Conservation (phyloP, 2,329 filamentous ascomycete genomes). For the Fusarium cicatricum region DNA sequence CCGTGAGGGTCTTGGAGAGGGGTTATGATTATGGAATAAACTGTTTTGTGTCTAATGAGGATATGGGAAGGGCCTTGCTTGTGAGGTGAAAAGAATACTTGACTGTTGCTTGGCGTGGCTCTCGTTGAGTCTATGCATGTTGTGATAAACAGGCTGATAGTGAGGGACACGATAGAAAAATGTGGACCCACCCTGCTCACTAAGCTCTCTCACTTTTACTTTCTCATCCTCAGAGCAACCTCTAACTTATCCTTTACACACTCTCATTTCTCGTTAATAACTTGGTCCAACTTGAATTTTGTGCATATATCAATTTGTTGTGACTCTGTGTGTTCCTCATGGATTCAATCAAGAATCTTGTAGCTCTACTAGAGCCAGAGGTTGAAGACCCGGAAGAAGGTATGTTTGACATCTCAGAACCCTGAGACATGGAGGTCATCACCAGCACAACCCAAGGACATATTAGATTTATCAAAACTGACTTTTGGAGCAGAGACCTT, state of each 20-base stretch:
- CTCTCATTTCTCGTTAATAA: no score
- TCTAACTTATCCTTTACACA: not conserved
- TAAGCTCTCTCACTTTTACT: no score
- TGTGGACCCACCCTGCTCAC: no score
- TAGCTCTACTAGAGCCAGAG: conserved; percentile 51
- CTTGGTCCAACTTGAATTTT: no score
- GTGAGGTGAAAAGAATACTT: not conserved
- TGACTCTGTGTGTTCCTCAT: conserved; percentile 1
- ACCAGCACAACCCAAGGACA: not conserved
- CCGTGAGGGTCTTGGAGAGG: conserved; percentile 30
- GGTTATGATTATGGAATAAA: conserved; percentile 39
- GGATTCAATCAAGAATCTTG: conserved; percentile 35
- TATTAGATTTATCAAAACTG: not conserved
- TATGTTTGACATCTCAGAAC: conserved; percentile 19
- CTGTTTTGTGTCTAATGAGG: conserved; percentile 24
- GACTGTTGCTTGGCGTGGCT: no score
- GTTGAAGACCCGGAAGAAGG: conserved; percentile 61
- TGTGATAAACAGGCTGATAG: no score
- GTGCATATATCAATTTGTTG: no score
- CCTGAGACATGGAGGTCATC: not conserved
- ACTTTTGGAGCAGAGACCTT: conserved; percentile 75
- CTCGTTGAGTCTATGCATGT: no score
- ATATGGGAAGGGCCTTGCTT: not conserved
- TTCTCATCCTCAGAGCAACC: no score
- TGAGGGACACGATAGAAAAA: no score